phyloP scores from a whole-genome alignment of 192 early-diverging fungal genomes.

The Thamnidium elegans region DNA sequence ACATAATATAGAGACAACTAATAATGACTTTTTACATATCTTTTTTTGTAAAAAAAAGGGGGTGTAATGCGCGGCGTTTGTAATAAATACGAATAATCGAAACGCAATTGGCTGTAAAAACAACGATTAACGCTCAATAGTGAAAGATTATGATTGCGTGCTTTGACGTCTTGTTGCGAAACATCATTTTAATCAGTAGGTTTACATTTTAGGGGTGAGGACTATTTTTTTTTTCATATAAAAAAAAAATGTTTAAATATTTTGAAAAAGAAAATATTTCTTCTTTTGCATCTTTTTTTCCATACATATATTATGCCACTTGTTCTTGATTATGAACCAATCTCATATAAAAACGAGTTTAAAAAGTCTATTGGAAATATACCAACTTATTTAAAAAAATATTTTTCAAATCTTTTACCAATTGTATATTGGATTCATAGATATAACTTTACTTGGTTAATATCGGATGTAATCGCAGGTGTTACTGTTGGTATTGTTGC shows the following conservation, averaged over 20 bases:
- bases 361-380: constrained; percentile 15
- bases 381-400: constrained; percentile 21
- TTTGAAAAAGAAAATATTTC: background rate
- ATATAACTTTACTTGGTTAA: constrained; percentile 37
- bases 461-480: constrained; percentile 60
- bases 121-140: constrained; percentile 10
- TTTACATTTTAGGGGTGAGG: too few relatives aligned
- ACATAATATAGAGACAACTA: too few relatives aligned
- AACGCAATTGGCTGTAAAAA: too few relatives aligned
- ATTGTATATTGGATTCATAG: constrained; percentile 32
- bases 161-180: constrained; percentile 22
- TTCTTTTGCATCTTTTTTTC: background rate
- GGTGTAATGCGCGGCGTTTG: too few relatives aligned
- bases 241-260: background rate
- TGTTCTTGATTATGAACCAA: constrained; percentile 23
- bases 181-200: constrained; percentile 9
- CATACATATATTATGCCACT: constrained; percentile 4
- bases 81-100: too few relatives aligned
- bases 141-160: constrained; percentile 10
- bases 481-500: constrained; percentile 74
- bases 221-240: background rate
- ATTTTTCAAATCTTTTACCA: constrained; percentile 22
- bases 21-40: too few relatives aligned
- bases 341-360: constrained; percentile 17
- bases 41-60: too few relatives aligned